Evolutionary conservation across 495 filamentous ascomycete species (phyloP), one percentile per base, ranked within the genome.

Genomic region (Aspergillus affinis): DNA sequence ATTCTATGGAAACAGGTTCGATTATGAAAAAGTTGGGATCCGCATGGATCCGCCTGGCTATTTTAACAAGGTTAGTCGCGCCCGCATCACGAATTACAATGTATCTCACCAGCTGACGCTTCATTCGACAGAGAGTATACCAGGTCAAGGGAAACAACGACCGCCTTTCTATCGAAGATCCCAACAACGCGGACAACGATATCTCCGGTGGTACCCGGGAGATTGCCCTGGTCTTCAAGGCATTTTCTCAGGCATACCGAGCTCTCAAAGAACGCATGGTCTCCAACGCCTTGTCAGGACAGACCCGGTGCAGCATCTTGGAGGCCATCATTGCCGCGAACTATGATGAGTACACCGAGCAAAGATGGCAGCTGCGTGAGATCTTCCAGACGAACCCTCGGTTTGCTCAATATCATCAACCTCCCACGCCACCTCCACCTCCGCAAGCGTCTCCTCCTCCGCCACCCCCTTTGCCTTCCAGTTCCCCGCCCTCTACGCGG

Each of bases 1-100:
- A 54, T 85, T 93, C 12, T 98, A 97, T 61, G 94, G 94, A 0
- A 90, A 89, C 58, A 69, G 81, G 48, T 91, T 97, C 64, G 81
- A 93, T 59, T 85, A 84, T 58, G 61, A 74, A 30, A 78, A 67
- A 2, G 79, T 83, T 15, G 91, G 88, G 4, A 92, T 98, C 66
- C 75, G 82, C n/a, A 72, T 95, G 74, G 73, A 88, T 47, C 88
- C 90, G 8, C 86, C 91, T 2, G 80, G 79, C 17, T 87, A 86
- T 67, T 78, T 90, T 61, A 78, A 84, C 64, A 92, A 96, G 88
- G 86, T 92, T 67, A 68, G 83, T 79, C 17, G 13, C 12, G 4
- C 23, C n/a, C 26, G 5, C 12, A 45, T 15, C 17, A 6, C n/a
- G n/a, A n/a, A n/a, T n/a, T n/a, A n/a, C 19, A 26, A 8, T 32